Percentiles rank a stretch among this genome's conserved stretches.
phyloP scores from a whole-genome alignment of 129 eudicot species.

The Oenanthe sinensis region DNA sequence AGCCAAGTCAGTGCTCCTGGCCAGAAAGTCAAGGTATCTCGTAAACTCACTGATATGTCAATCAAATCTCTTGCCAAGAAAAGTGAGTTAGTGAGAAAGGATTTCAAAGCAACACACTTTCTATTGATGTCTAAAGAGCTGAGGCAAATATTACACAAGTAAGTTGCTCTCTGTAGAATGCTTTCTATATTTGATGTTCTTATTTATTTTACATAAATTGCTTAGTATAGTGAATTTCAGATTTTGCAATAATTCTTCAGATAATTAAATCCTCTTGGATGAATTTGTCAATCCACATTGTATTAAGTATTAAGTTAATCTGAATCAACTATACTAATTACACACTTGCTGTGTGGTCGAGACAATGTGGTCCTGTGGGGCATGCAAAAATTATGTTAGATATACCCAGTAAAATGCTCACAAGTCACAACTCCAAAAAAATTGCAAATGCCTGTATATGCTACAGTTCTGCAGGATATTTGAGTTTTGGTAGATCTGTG shows the following conservation, averaged over 20 bases:
- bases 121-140: slow-evolving; percentile 25
- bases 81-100: slow-evolving; percentile 26
- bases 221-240: background rate
- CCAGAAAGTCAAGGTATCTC: slow-evolving; percentile 18
- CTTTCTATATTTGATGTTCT: background rate
- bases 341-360: background rate
- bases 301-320: background rate
- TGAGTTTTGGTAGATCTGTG: background rate
- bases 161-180: slow-evolving; percentile 18
- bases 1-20: slow-evolving; percentile 19
- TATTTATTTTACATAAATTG: background rate
- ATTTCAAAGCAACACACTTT: slow-evolving; percentile 17
- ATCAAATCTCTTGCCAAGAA: slow-evolving; percentile 27
- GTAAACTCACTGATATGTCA: slow-evolving; percentile 6
- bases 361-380: too few species aligned
- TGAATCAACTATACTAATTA: background rate
- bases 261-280: background rate
- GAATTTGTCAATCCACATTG: background rate
- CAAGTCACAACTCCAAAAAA: background rate
- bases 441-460: background rate
- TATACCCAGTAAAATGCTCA: background rate
- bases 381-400: too few species aligned
- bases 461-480: background rate
- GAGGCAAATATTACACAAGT: slow-evolving; percentile 64
- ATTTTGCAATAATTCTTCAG: background rate